phyloP scores from a whole-genome alignment of 768 basidiomycete genomes.

The Kwoniella botswanensis region DNA sequence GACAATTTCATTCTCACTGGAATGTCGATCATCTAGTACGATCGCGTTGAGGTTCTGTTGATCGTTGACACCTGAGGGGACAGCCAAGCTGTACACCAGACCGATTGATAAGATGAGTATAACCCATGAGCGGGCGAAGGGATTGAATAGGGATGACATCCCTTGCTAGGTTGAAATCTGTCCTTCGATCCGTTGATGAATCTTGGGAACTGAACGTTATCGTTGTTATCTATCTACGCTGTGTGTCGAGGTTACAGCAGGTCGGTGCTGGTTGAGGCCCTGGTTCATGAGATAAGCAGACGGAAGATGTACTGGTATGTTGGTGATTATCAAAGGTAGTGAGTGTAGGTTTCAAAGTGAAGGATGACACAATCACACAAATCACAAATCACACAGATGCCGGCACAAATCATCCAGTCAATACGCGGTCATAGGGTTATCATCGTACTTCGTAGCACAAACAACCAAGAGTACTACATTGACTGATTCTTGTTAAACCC shows the following conservation, averaged over 20 bases:
- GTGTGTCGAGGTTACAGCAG: background rate
- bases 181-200: background rate
- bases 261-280: background rate
- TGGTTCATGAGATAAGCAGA: background rate
- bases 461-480: no score
- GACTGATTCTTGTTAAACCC: background rate
- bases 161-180: background rate
- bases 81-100: background rate
- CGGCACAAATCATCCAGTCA: background rate
- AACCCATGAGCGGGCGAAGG: constrained; percentile 1
- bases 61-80: background rate
- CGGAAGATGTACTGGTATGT: background rate
- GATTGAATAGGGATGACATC: constrained; percentile 10
- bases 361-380: background rate
- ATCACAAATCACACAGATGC: background rate
- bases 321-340: background rate
- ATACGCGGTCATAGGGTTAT: background rate
- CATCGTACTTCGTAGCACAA: no score
- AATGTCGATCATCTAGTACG: background rate
- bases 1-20: background rate
- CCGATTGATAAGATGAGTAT: background rate
- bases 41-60: background rate
- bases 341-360: background rate
- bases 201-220: no score
- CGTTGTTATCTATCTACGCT: no score